Evolutionary conservation across 768 basidiomycete species (phyloP).

Genomic region (Mycena indigotica): DNA sequence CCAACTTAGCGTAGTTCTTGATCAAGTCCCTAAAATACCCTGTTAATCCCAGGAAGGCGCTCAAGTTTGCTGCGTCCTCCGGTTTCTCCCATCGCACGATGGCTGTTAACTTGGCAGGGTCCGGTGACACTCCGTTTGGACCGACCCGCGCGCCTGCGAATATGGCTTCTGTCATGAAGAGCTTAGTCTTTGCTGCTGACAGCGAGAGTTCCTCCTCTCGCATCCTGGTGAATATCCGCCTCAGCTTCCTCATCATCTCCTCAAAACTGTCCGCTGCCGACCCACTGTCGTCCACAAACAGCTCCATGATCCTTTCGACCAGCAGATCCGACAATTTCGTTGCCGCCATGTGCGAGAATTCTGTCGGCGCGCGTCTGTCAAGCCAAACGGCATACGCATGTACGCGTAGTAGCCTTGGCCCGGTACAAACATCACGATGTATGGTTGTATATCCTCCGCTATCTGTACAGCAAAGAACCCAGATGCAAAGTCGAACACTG

Average conservation of each 20-base stretch:
- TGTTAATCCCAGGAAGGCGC: constrained; percentile 11
- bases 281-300: constrained; percentile 41
- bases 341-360: constrained; percentile 21
- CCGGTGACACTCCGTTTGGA: constrained; percentile 31
- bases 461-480: constrained; percentile 35
- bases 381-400: constrained; percentile 39
- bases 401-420: constrained; percentile 39
- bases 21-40: constrained; percentile 17
- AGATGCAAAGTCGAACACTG: constrained; percentile 37
- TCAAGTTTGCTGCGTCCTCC: constrained; percentile 1
- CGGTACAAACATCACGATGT: constrained; percentile 38
- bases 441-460: constrained; percentile 23
- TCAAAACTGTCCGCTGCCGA: constrained; percentile 35
- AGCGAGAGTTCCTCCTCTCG: constrained; percentile 34
- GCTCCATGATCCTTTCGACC: constrained; percentile 23
- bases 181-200: constrained; percentile 34
- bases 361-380: constrained; percentile 40
- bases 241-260: constrained; percentile 27
- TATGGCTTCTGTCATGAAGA: constrained; percentile 37
- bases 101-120: constrained; percentile 13
- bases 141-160: constrained; percentile 38
- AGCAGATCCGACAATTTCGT: neutral
- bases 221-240: constrained; percentile 28
- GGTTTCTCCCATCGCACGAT: constrained; percentile 12
- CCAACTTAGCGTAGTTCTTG: neutral